Base-by-base conservation (phyloP, 805 yeast genomes). In the Kluyveromyces aestuarii region DNA sequence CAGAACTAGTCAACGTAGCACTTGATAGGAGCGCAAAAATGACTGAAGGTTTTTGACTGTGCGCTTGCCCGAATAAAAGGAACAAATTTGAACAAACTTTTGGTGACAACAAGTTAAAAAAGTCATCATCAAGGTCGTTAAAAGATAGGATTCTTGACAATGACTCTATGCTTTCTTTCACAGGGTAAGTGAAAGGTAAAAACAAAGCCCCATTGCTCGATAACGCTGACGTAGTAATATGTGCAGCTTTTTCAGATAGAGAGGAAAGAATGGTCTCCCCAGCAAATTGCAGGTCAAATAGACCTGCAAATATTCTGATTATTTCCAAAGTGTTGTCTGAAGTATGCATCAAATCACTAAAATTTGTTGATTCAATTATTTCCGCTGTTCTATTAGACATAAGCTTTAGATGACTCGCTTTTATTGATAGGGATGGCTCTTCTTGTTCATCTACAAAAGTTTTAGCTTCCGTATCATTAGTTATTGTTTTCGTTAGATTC, bases 301-400 rank as follows among this genome's bases (percentile, higher is more conserved):
- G 55, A 25, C 66, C 60, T 45, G 70, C 61, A 41, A 71, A 65
- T 38, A 67, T 66, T 40, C 61, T 61, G 41, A 68, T 56, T n/a
- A 69, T 60, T 39, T 66, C 68, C 14, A 69, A 52, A 2, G 66
- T 54, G 46, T 67, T 65, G 14, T 61, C 54, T 33, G 57, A 57
- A 3, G 62, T 58, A 16, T 62, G 56, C 21, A 58, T 56, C 41
- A 57, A 57, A 6, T 51, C 55, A 27, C 59, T 53, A 33, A 62
- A 52, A 6, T 74, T 67, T 1, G 88, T 81, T 1, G 86, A 87
- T 56, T 80, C 86, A 47, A 83, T 71, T 46, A 83, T 66, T 61
- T 83, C 86, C 0, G 87, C 80, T 0, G 87, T 81, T 61, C 90
- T 70, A 48, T 84, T 82, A 1, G 84, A 77, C 44, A 83, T 68